Evolutionary conservation across 371 early-diverging fungal genomes (phyloP).

Genomic region (Apophysomyces trapeziformis): DNA sequence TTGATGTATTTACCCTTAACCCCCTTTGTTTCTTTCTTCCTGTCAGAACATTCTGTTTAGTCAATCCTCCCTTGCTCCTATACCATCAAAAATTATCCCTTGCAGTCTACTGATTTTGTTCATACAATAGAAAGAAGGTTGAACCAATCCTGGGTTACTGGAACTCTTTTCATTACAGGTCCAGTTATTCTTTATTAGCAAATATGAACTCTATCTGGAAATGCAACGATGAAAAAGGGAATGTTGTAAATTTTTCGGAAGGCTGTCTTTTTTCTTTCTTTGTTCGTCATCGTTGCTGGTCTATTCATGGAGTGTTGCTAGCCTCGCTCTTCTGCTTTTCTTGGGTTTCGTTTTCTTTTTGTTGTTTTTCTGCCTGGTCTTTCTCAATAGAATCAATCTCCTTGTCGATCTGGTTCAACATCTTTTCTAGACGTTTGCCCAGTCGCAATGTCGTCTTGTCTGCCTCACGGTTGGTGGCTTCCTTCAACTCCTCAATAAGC

Average conservation of each 20-base stretch:
- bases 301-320: neutral
- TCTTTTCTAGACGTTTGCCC: conserved; percentile 66
- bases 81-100: neutral
- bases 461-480: conserved; percentile 59
- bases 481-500: conserved; percentile 63
- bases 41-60: too few relatives aligned
- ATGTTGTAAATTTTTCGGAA: too few relatives aligned
- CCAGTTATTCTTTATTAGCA: neutral
- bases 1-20: too few relatives aligned
- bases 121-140: neutral
- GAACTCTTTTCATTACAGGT: neutral
- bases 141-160: neutral
- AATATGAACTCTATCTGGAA: conserved; percentile 3
- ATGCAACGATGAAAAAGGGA: conserved; percentile 4
- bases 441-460: conserved; percentile 61
- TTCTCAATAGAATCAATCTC: conserved; percentile 68
- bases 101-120: too few relatives aligned
- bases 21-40: too few relatives aligned
- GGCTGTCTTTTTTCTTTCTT: neutral
- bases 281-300: neutral
- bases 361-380: conserved; percentile 16
- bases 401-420: conserved; percentile 70
- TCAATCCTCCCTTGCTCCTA: neutral
- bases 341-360: conserved; percentile 7
- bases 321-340: neutral